These are phyloP conservation scores for Articulospora tetracladia DNA, from an alignment of 495 filamentous ascomycete genomes.

Conservation along the genomic window DNA sequence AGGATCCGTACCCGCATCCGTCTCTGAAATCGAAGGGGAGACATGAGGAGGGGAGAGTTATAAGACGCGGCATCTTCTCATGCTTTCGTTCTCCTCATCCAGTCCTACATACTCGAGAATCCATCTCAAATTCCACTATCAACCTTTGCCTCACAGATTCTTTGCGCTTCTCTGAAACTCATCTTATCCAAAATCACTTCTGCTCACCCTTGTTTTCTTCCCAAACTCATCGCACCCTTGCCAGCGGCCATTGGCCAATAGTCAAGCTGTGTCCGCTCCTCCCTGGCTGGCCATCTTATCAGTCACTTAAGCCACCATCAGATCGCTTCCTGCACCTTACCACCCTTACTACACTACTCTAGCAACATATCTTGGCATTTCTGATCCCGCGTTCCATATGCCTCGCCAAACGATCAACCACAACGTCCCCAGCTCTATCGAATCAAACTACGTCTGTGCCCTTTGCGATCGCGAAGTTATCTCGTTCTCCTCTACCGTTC, in stretches of 20 bases:
- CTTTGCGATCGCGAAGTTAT: not conserved
- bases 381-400: not conserved
- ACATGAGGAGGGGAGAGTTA: not conserved
- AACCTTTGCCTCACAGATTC: not conserved
- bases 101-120: not conserved
- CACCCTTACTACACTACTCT: not conserved
- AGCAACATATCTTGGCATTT: conserved; percentile 3
- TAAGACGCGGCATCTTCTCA: not conserved
- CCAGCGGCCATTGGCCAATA: not conserved
- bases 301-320: not conserved
- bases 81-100: not conserved
- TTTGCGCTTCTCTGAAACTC: not conserved
- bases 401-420: conserved; percentile 8
- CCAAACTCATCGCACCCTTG: not conserved
- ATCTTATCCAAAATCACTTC: not conserved
- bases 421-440: conserved; percentile 9
- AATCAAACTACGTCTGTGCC: conserved; percentile 12
- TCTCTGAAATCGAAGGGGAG: not conserved
- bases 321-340: not conserved
- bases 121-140: not conserved
- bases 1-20: not conserved
- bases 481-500: not conserved
- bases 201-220: not conserved
- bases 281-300: conserved; percentile 8
- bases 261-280: conserved; percentile 12